Evolutionary conservation across 129 eudicot species (phyloP).

Genomic region (Sambucus nigra): DNA sequence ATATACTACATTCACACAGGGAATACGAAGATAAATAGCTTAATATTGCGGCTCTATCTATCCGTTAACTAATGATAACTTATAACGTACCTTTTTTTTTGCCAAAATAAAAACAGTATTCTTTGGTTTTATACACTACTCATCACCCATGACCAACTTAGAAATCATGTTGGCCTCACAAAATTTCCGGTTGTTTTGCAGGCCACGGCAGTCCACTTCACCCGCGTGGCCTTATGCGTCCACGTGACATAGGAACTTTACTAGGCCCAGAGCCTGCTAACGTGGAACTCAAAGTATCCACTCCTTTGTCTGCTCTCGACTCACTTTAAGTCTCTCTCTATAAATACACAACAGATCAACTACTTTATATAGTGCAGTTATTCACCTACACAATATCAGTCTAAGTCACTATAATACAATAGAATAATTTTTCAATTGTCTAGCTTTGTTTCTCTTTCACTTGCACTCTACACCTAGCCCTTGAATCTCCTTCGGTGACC

Average conservation of each 20-base stretch:
- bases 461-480: not conserved
- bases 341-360: constrained; percentile 1
- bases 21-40: too few relatives aligned
- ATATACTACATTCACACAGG: too few relatives aligned
- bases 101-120: too few relatives aligned
- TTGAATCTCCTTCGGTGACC: not conserved
- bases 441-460: not conserved
- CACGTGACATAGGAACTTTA: constrained; percentile 5
- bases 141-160: not conserved
- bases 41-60: too few relatives aligned
- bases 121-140: constrained; percentile 1
- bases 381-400: not conserved
- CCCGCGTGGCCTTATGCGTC: not conserved
- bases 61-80: too few relatives aligned
- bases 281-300: constrained; percentile 66
- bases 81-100: not conserved
- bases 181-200: not conserved
- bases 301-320: constrained; percentile 15
- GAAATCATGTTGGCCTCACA: not conserved
- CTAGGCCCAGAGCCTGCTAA: constrained; percentile 19
- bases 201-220: not conserved
- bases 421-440: not conserved
- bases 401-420: not conserved
- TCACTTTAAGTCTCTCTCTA: too few relatives aligned
- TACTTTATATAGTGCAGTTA: not conserved